Conservation (phyloP, 2,329 filamentous ascomycete species). For the Lanzia echinophila region DNA sequence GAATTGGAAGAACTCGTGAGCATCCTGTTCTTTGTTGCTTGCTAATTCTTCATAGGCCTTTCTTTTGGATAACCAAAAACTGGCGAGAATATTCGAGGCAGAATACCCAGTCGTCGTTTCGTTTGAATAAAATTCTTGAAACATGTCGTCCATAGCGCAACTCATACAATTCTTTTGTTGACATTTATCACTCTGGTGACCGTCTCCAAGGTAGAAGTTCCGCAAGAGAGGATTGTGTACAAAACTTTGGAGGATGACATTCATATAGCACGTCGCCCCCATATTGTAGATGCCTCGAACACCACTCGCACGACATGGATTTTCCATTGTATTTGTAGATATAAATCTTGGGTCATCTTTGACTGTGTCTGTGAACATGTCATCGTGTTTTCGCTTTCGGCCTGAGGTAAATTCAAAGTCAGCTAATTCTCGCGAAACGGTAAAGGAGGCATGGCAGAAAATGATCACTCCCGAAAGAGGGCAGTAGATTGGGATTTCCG, state of each 20-base stretch:
- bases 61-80: constrained; percentile 81
- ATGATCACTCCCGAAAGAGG: too few species aligned
- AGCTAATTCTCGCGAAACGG: too few species aligned
- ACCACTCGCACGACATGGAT: constrained; percentile 79
- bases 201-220: constrained; percentile 87
- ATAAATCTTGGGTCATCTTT: constrained; percentile 74
- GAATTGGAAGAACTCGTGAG: constrained; percentile 96
- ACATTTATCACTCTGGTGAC: constrained; percentile 75
- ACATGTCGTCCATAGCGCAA: constrained; percentile 68
- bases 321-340: constrained; percentile 67
- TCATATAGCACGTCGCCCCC: constrained; percentile 98
- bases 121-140: constrained; percentile 62
- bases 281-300: constrained; percentile 93
- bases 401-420: too few species aligned
- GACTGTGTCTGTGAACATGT: constrained; percentile 55
- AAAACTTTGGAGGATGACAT: constrained; percentile 87
- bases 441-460: too few species aligned
- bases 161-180: constrained; percentile 54
- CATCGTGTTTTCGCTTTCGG: constrained; percentile 71
- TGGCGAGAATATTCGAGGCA: constrained; percentile 79
- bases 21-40: constrained; percentile 92
- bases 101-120: constrained; percentile 86
- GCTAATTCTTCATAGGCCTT: constrained; percentile 67
- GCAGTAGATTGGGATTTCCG: not conserved
- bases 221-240: constrained; percentile 88